Conservation (phyloP, 345 rosid genomes). For the Hibiscus syriacus region DNA sequence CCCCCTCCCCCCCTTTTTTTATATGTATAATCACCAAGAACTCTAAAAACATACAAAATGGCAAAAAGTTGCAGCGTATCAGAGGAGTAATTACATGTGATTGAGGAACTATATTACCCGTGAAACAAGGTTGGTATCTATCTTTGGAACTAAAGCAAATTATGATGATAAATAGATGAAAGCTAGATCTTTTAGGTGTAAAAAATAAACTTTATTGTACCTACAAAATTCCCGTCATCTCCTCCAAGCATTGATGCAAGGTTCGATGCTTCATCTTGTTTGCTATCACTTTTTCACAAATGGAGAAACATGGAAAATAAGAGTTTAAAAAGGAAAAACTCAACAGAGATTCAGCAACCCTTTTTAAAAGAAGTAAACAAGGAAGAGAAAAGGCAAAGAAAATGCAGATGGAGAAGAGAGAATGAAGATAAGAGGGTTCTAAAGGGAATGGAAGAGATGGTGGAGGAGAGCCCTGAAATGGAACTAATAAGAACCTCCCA, state of each 20-base stretch:
- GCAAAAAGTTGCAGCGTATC: constrained; percentile 17
- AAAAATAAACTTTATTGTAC: constrained; percentile 5
- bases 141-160: constrained; percentile 4
- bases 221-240: constrained; percentile 6
- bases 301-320: not conserved
- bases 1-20: too few relatives aligned
- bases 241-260: constrained; percentile 10
- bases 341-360: constrained; percentile 1
- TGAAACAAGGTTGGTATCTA: constrained; percentile 35
- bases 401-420: constrained; percentile 6
- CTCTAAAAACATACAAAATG: constrained; percentile 3
- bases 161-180: not conserved
- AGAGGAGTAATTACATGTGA: constrained; percentile 26
- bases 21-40: not conserved
- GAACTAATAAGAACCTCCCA: too few relatives aligned
- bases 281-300: not conserved
- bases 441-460: too few relatives aligned
- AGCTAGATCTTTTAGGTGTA: not conserved
- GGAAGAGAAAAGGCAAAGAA: not conserved
- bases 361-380: not conserved
- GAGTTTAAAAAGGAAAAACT: not conserved
- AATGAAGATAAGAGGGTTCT: too few relatives aligned
- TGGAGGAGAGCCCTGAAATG: too few relatives aligned
- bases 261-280: constrained; percentile 3
- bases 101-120: constrained; percentile 20